Base-by-base conservation (phyloP, 192 early-diverging fungal genomes). In the Gigaspora rosea region DNA sequence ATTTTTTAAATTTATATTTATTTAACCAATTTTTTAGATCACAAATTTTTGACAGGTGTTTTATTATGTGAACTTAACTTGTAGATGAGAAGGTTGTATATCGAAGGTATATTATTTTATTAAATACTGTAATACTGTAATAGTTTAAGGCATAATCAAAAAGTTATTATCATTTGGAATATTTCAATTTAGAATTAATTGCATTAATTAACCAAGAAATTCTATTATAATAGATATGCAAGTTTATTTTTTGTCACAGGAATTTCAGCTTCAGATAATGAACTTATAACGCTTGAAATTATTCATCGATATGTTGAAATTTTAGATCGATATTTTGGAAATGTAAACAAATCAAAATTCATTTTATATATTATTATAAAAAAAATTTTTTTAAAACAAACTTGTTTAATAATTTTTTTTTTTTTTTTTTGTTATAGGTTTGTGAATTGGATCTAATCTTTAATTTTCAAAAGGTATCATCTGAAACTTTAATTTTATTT, bases 261-360 rank as follows among this genome's bases (percentile, higher is more conserved):
- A n/a, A 93, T 95, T 49, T 96, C 94, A 49, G 75, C 90, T 20
- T 88, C 94, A 58, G 97, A 99, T 82, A 99, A 99, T 82, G 97
- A 99, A 79, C 88, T 99, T 8, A 78, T 99, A 41, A 91, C 91
- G 18, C 85, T 99, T 27, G 97, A 99, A 79, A 89, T 99, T 66
- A 97, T 99, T 73, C 98, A 99, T 66, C 93, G 98, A 58, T 99
- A 97, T 81, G 97, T 99, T 35, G 96, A 99, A 82, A 91, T 98
- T 16, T 82, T 99, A 59, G 98, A 99, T 85, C 91, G 96, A 74
- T 97, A 95, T 85, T 99, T 99, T 85, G 90, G 95, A 76, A 99
- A 97, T 80, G 95, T 93, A 82, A 78, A 83, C 15, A 56, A 15
- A 56, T 56, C 51, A 36, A 27, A 46, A 67, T 61, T 5, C 22